phyloP scores from a whole-genome alignment of 2,329 filamentous ascomycete species.

The Epichloe festucae region DNA sequence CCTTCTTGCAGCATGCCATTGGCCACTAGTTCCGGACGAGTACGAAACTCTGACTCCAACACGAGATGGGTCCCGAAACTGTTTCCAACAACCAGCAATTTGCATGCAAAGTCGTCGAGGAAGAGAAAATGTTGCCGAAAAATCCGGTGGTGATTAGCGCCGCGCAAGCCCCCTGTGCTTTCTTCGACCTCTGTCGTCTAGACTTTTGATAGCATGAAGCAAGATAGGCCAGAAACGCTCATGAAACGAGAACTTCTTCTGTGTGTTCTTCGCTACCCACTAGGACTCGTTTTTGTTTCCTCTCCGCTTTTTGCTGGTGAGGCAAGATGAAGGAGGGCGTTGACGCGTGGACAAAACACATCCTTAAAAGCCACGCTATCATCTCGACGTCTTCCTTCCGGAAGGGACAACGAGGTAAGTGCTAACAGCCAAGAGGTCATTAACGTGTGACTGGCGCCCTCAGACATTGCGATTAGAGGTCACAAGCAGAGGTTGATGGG shows the following conservation, averaged over 20 bases:
- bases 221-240: not conserved
- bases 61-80: conserved; percentile 67
- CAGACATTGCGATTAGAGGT: conserved; percentile 24
- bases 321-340: conserved; percentile 46
- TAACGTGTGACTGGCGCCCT: conserved; percentile 35
- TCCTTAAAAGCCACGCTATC: conserved; percentile 81
- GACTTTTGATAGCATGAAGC: not conserved
- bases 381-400: conserved; percentile 34
- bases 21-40: conserved; percentile 51
- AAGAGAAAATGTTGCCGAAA: not conserved
- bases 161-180: not conserved
- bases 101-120: not conserved
- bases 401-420: conserved; percentile 31
- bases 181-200: conserved; percentile 5
- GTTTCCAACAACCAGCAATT: conserved; percentile 11
- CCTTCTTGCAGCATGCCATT: conserved; percentile 1
- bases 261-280: conserved; percentile 74
- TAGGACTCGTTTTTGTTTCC: conserved; percentile 92
- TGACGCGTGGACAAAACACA: conserved; percentile 78
- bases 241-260: conserved; percentile 41
- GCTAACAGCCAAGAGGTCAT: conserved; percentile 15
- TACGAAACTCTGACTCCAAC: conserved; percentile 89
- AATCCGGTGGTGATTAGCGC: not conserved
- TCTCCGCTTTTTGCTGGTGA: conserved; percentile 36
- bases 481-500: conserved; percentile 42